A percentile compares a stretch with the other conserved stretches of the same genome.
Conservation (phyloP, 257 asterid genomes). For the Orobanche coerulescens region DNA sequence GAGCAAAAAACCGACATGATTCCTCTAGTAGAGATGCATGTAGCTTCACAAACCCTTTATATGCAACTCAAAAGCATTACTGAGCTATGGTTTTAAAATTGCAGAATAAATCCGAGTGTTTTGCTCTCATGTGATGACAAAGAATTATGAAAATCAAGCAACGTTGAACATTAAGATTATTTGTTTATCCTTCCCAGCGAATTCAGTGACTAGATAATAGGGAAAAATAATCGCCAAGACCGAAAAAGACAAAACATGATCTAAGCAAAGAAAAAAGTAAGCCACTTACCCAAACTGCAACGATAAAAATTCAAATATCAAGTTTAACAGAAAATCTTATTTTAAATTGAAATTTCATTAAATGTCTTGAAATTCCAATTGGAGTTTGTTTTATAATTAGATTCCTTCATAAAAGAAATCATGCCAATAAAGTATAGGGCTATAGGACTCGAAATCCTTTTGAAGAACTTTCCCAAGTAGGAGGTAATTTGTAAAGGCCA, state of each 20-base stretch:
- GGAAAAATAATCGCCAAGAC: neutral
- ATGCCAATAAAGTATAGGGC: conserved; percentile 1
- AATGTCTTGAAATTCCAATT: neutral
- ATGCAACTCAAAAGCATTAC: neutral
- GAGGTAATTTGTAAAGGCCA: neutral
- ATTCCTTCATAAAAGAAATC: neutral
- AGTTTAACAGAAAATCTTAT: neutral
- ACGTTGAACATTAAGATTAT: neutral
- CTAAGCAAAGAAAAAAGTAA: conserved; percentile 1
- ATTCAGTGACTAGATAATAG: neutral
- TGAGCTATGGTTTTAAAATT: neutral
- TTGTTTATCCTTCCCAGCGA: conserved; percentile 10
- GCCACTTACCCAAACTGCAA: neutral
- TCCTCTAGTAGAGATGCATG: neutral
- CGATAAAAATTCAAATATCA: neutral
- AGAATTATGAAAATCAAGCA: conserved; percentile 1
- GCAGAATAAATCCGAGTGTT: neutral
- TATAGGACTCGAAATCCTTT: neutral
- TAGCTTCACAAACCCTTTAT: neutral
- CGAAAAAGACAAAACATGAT: neutral
- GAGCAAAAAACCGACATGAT: neutral
- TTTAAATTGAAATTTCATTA: neutral
- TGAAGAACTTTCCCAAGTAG: neutral
- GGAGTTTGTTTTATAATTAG: neutral
- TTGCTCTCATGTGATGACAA: neutral